These are phyloP conservation scores for Garcia nutans DNA, from an alignment of 345 rosid genomes.

Conservation along the genomic window DNA sequence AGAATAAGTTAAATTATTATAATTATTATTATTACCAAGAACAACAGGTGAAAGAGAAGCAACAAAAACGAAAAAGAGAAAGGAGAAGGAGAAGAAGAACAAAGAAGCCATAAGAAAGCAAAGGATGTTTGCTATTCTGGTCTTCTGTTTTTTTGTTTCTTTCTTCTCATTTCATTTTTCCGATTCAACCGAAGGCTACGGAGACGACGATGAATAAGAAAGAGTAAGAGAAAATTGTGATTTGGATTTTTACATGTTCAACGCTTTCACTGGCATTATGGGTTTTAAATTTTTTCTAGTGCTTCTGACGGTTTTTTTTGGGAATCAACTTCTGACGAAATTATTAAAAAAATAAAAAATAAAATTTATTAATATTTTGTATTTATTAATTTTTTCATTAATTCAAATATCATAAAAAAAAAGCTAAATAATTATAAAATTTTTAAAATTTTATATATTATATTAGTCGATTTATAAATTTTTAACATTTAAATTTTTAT, in stretches of 20 bases:
- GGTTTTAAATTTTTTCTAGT: background rate
- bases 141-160: background rate
- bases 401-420: too few species aligned
- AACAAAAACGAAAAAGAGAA: constrained; percentile 18
- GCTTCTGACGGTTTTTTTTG: too few species aligned
- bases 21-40: background rate
- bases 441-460: too few species aligned
- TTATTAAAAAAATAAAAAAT: too few species aligned
- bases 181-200: background rate
- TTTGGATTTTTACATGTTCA: constrained; percentile 21
- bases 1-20: constrained; percentile 18
- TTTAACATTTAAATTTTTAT: too few species aligned
- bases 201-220: background rate
- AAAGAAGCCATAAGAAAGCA: constrained; percentile 17
- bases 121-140: background rate
- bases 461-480: too few species aligned
- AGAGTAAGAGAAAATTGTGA: constrained; percentile 15
- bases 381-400: too few species aligned
- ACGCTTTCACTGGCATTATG: background rate
- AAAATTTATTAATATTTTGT: too few species aligned
- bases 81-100: constrained; percentile 20
- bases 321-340: too few species aligned
- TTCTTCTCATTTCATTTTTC: constrained; percentile 2
- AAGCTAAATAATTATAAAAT: too few species aligned
- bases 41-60: constrained; percentile 22